A percentile compares a stretch with the other conserved stretches of the same genome.
phyloP scores from a whole-genome alignment of 1,284 basidiomycete species.

The Exsudoporus floridanus region DNA sequence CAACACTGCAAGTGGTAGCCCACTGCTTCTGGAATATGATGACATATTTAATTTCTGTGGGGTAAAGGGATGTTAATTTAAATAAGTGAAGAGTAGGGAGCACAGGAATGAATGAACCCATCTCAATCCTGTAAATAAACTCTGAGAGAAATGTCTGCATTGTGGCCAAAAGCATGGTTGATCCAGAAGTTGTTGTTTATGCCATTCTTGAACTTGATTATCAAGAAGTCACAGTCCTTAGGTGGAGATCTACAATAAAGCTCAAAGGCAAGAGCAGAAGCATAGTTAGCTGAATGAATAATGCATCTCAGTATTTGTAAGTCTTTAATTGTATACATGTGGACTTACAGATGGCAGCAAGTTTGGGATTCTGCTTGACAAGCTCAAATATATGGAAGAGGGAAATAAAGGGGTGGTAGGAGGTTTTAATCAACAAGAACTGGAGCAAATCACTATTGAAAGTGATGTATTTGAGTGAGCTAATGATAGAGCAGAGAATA shows the following conservation, averaged over 20 bases:
- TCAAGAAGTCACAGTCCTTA: slow-evolving; percentile 75
- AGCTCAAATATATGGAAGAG: slow-evolving; percentile 78
- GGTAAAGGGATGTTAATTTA: slow-evolving; percentile 3
- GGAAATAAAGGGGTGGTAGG: slow-evolving; percentile 88
- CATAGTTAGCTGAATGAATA: slow-evolving; percentile 62
- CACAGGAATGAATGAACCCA: slow-evolving; percentile 62
- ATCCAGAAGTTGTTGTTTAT: slow-evolving; percentile 58
- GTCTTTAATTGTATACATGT: not conserved
- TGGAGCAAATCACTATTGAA: slow-evolving; percentile 78
- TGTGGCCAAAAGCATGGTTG: slow-evolving; percentile 67
- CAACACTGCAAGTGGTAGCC: slow-evolving; percentile 54
- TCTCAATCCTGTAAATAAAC: slow-evolving; percentile 76
- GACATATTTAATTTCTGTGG: slow-evolving; percentile 57
- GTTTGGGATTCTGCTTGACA: slow-evolving; percentile 53
- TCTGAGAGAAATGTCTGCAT: slow-evolving; percentile 69
- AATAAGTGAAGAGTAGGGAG: not conserved
- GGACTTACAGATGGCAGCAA: slow-evolving; percentile 62
- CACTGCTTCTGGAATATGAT: slow-evolving; percentile 70
- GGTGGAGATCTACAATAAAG: slow-evolving; percentile 69
- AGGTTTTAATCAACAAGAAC: slow-evolving; percentile 72
- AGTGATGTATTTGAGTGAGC: slow-evolving; percentile 69
- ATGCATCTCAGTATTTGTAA: slow-evolving; percentile 13
- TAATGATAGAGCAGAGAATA: slow-evolving; percentile 67
- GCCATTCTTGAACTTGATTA: slow-evolving; percentile 85
- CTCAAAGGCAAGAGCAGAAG: slow-evolving; percentile 77